phyloP scores from a whole-genome alignment of 1,284 basidiomycete species.

The Laetiporus sulphureus region DNA sequence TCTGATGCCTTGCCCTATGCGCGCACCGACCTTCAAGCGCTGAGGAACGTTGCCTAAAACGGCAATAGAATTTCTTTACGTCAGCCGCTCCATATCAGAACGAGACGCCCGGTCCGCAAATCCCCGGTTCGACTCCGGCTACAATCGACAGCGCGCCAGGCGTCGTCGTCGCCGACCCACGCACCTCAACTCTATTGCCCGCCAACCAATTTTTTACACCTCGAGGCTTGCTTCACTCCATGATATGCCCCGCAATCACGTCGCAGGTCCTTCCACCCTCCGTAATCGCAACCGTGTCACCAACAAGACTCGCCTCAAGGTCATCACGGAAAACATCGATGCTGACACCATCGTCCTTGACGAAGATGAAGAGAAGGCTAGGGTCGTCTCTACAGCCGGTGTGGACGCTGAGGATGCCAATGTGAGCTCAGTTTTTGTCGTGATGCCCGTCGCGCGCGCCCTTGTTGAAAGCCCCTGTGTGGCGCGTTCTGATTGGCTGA shows the following conservation, averaged over 20 bases:
- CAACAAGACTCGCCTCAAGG: slow-evolving; percentile 85
- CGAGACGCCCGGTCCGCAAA: slow-evolving; percentile 6
- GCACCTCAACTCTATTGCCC: slow-evolving; percentile 14
- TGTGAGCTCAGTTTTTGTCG: slow-evolving; percentile 46
- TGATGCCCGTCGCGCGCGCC: slow-evolving; percentile 28
- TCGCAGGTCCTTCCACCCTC: slow-evolving; percentile 65
- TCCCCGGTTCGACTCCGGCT: slow-evolving; percentile 8
- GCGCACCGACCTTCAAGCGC: too few species aligned
- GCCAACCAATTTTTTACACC: slow-evolving; percentile 12
- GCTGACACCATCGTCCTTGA: slow-evolving; percentile 76
- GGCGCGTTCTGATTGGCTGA: slow-evolving; percentile 42
- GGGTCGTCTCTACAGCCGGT: slow-evolving; percentile 55
- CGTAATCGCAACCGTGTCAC: slow-evolving; percentile 83
- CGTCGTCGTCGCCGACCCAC: slow-evolving; percentile 20
- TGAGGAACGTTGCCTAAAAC: too few species aligned
- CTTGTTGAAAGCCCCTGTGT: slow-evolving; percentile 41
- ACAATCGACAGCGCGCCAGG: slow-evolving; percentile 18
- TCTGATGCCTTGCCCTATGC: too few species aligned
- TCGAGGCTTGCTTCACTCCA: slow-evolving; percentile 35
- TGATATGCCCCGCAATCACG: slow-evolving; percentile 78
- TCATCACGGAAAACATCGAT: slow-evolving; percentile 75
- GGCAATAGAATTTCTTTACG: slow-evolving; percentile 3
- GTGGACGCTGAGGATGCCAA: slow-evolving; percentile 87
- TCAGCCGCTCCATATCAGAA: slow-evolving; percentile 7
- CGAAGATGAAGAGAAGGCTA: slow-evolving; percentile 77